Base-by-base conservation (phyloP, 2,329 filamentous ascomycete species). In the Hansfordia pulvinata region DNA sequence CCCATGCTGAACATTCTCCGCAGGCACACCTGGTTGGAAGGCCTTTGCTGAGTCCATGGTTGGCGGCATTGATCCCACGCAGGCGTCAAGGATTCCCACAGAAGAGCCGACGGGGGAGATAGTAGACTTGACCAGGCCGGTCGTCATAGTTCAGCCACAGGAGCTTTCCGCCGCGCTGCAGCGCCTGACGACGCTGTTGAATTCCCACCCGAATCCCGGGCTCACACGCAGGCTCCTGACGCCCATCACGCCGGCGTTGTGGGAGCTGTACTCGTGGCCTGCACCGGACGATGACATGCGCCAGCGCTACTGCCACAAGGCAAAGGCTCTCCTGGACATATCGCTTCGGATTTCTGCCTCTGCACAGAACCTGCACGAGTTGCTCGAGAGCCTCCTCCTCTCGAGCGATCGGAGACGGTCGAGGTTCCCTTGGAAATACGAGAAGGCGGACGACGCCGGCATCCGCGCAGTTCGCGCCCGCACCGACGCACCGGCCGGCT, bases 201-300 rank as follows among this genome's bases (percentile, higher is more conserved):
- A 66, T 12, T 76, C 73, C 0, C 76, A 77, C 39, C 74, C 75
- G 0, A 76, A 79, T 29, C 69, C 75, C 0, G 73, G 73, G 0
- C 49, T 82, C 8, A 66, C 72, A 23, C 72, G 63, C 35, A 58
- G 77, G 26, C 52, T 83, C 1, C 47, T 81, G 3, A 53, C 56
- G 3, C 69, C 69, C 1, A 41, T 80, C 3, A 38, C 78, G 3
- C 47, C 72, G 4, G 64, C 75, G 2, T 50, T 83, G 0, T 83
- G 77, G 77, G 56, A 62, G 2, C 42, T 82, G 10, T 54, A 66
- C 1, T 66, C 64, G 5, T 71, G 69, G 60, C 39, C 49, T 2
- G 46, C 44, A 6, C 36, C 53, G 4, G 39, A 48, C 6, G 26
- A 44, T 1, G 34, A 41, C 2, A 41, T 49, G 5, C 50, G 56